Base-by-base conservation (phyloP, 306 rosid genomes). In the Castanopsis chinensis region DNA sequence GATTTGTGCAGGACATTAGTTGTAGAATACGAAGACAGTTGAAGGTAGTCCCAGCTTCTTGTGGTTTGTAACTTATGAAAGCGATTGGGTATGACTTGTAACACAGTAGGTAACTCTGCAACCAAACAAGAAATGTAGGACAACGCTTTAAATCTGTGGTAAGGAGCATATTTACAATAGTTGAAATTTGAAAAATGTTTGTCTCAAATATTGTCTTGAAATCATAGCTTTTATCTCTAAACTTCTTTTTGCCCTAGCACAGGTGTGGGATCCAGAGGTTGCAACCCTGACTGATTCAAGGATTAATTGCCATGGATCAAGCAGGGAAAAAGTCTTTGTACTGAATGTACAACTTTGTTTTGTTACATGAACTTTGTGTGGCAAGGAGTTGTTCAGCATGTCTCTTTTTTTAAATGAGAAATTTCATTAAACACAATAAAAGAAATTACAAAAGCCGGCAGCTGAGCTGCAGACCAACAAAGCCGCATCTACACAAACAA, bases 1-100 rank as follows among this genome's bases (percentile, higher is more conserved):
- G 84, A 69, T 12, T 51, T 75, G 32, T 78, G 81, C 17, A 69
- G 76, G 67, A 82, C 78, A 49, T 64, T 49, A 68, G 76, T 67
- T 64, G 77, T 75, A 35, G 90, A 49, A 5, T 70, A 43, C 57
- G 76, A 49, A 72, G 87, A 72, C 45, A 85, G 86, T 71, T 84
- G 83, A 54, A 86, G 89, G 54, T 76, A 86, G 72, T 89, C 90
- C 92, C 90, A 89, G 57, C 90, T 89, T 76, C 90, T 83, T 27
- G 90, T 89, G 18, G 92, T 89, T 72, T 86, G 89, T 53, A 85
- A 82, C 79, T 75, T 83, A 45, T 80, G 73, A 23, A 89, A 35
- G 28, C 45, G 76, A 71, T 85, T 89, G 21, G 89, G 92, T 12
- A 89, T 80, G 63, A 87, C 90, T 76, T 69, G 81, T 33, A 84